Base-by-base conservation (phyloP, 1,139 yeast species). In the Suhomyces terraborum region DNA sequence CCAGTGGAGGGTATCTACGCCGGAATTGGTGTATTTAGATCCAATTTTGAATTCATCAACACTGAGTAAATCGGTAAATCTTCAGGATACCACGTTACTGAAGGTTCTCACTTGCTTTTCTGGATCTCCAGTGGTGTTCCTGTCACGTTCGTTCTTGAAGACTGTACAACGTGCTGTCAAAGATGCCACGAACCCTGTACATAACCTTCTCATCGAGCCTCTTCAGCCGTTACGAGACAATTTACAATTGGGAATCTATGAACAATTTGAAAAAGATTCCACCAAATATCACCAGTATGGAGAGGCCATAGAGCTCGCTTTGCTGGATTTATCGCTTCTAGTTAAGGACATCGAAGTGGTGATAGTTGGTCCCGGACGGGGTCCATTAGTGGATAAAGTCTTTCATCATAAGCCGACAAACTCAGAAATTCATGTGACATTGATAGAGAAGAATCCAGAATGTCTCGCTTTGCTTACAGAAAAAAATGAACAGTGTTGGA, bases 311-410 rank as follows among this genome's bases (percentile, higher is more conserved):
- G 66, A 64, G 24, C 61, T 70, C 39, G 93, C 95, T 0, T 48
- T 86, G 8, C 45, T 47, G 1, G 71, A 66, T 40, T 46, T 65
- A 18, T 8, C 21, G 9, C 17, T 10, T 7, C 17, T 6, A 3
- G 12, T 16, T 6, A 20, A 17, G 12, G 16, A 18, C 1, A 22
- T 59, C 3, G 43, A 45, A 1, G 63, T 88, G 4, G 72, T 88
- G 6, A 74, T 89, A 1, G 82, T 84, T 4, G 97, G 97, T 0
- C 95, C 96, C 0, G 97, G 97, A 0, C 65, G 88, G 39, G 97
- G 97, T 0, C 89, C 93, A 1, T 62, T 88, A 27, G 80, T 88
- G 1, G 82, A 82, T 36, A 37, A 58, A 64, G 16, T 79, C 80
- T 2, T 32, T 18, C 23, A 24, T 6, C 16, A 21, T 7, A 22